A percentile compares a stretch with the other conserved stretches of the same genome.
Evolutionary conservation across 208 protist species (phyloP).

Genomic region (Angomonas desouzai): DNA sequence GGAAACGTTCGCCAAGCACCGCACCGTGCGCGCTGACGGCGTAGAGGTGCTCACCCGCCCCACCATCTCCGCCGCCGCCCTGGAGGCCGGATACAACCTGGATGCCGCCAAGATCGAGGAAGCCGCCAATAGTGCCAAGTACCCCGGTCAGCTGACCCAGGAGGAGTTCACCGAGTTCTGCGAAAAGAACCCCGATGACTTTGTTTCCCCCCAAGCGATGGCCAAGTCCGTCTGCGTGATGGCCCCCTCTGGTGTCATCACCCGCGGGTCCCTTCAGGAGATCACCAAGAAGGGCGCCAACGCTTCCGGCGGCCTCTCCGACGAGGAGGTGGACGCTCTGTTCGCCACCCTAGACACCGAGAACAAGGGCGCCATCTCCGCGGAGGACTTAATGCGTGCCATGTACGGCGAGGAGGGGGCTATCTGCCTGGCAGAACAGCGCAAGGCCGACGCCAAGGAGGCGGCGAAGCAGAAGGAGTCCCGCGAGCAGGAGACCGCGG

Average conservation of each 20-base stretch:
- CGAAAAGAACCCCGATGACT: conserved; percentile 41
- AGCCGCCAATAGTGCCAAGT: conserved; percentile 32
- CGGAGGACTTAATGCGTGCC: conserved; percentile 67
- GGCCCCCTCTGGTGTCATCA: conserved; percentile 67
- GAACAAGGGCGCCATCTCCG: conserved; percentile 65
- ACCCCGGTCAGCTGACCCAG: conserved; percentile 68
- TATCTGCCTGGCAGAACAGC: conserved; percentile 40
- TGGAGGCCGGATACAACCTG: conserved; percentile 75
- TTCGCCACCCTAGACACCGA: conserved; percentile 66
- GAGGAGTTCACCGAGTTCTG: conserved; percentile 71
- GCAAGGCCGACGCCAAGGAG: conserved; percentile 35
- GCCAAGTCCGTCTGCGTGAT: conserved; percentile 61
- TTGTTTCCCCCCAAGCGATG: conserved; percentile 53
- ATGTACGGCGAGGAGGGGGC: conserved; percentile 69
- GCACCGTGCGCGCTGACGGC: conserved; percentile 62
- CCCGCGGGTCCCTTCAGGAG: conserved; percentile 69
- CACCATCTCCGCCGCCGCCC: conserved; percentile 63
- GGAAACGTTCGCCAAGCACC: conserved; percentile 69
- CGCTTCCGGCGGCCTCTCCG: conserved; percentile 37
- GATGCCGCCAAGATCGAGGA: conserved; percentile 57
- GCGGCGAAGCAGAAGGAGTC: conserved; percentile 23
- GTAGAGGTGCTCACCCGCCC: conserved; percentile 50
- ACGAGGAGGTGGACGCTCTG: conserved; percentile 76
- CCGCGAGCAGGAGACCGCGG: conserved; percentile 12
- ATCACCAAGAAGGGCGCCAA: conserved; percentile 38